phyloP scores from a whole-genome alignment of 2,329 filamentous ascomycete species.

The Rasamsonia emersonii region DNA sequence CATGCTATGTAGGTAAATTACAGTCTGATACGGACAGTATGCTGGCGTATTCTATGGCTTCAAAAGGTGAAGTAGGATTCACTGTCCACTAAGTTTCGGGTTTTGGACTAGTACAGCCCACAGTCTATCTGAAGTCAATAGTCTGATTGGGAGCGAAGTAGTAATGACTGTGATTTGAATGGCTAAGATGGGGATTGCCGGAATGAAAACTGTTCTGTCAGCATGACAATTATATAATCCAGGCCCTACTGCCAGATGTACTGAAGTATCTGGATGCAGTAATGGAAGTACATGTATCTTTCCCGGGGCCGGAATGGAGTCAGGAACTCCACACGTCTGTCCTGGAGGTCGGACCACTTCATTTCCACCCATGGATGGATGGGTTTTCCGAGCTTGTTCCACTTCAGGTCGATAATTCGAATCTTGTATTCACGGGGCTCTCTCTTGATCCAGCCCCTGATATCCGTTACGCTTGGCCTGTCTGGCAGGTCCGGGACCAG shows the following conservation, averaged over 20 bases:
- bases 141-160: too few species aligned
- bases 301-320: conserved; percentile 9
- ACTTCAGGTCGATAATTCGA: background rate
- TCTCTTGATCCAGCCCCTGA: conserved; percentile 1
- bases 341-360: conserved; percentile 10
- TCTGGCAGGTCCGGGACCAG: conserved; percentile 10
- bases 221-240: too few species aligned
- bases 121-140: too few species aligned
- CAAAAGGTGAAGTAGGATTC: too few species aligned
- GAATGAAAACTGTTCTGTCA: too few species aligned
- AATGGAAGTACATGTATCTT: conserved; percentile 15
- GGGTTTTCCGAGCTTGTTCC: background rate
- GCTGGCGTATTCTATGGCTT: too few species aligned
- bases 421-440: conserved; percentile 1
- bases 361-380: background rate
- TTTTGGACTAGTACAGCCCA: too few species aligned
- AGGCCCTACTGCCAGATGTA: conserved; percentile 7
- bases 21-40: too few species aligned
- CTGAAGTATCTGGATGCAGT: conserved; percentile 12
- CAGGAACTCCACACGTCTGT: conserved; percentile 8
- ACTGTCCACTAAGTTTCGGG: too few species aligned
- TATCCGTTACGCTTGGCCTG: background rate
- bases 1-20: too few species aligned
- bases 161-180: too few species aligned
- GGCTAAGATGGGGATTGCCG: too few species aligned